Base-by-base conservation (phyloP, 495 filamentous ascomycete species). In the Lasiosphaeria miniovina region DNA sequence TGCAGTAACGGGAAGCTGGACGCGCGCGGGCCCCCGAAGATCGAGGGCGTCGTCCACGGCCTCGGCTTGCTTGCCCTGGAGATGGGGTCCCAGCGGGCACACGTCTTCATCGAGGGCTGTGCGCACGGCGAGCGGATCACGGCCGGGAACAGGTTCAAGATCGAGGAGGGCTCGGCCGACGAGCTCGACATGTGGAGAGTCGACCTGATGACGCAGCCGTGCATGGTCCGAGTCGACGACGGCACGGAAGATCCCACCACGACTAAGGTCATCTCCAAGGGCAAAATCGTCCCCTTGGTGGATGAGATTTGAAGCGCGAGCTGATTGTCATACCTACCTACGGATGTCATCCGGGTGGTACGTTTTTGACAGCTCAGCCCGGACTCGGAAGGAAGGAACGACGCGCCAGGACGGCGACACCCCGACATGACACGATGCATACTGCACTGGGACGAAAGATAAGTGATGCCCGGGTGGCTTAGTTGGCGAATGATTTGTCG, bases 161-260 rank as follows among this genome's bases (percentile, higher is more conserved):
- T 51, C 48, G 55, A 58, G 32, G 24, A 7, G 10, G 55, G 17
- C 14, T 17, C 45, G 4, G 9, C 10, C 12, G 48, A 15, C 36
- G 55, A 33, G 8, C 35, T 48, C 6, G 33, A 12, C 24, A 48
- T 36, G 15, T 34, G 38, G 48, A 24, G 24, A 2, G 55, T 58
- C 17, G 55, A 58, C 48, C 33, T 58, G 32, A 35, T 58, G 34
- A 40, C 45, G 46, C 14, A 58, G 31, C 45, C 55, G 14, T 50
- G 45, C 45, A 52, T 58, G 45, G 48, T 52, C 3, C 36, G 55
- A 40, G 38, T 58, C 11, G 55, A 46, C 10, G 43, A 58, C 33
- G 55, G 55, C 14, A 51, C 46, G 48, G 48, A 58, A 11, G 55
- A 58, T 35, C 34, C 52, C 32, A 51, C 48, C 32, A 40, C 4